Evolutionary conservation across 2,329 filamentous ascomycete species (phyloP), one percentile per base, ranked within the genome.

Genomic region (Aspergillus phoenicis): DNA sequence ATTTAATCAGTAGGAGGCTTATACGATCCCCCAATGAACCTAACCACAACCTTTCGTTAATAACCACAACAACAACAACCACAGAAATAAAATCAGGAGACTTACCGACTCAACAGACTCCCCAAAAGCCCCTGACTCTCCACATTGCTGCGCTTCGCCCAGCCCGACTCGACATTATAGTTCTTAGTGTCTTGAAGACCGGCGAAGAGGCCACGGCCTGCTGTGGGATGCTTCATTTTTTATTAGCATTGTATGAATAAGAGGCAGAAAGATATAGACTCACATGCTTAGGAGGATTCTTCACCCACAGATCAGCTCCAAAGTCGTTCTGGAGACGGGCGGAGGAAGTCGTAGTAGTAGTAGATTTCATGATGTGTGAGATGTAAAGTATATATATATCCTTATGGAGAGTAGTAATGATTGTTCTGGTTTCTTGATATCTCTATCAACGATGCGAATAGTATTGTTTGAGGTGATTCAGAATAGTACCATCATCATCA

Each of bases 81-180:
- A 5, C 5, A 39, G 8, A 5, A 8, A 53, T 11, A 58, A 58
- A 11, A 36, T 17, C 15, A n/a, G 33, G 10, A 36, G 2, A 62
- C 71, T 15, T 53, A 74, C 72, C 68, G 66, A 57, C 52, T 67
- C 63, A 62, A 70, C 15, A 68, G 13, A 20, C 59, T 63, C 5
- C 58, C 39, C 20, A 64, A 47, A 28, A 67, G 17, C 17, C 67
- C 66, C 28, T 43, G 62, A 3, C 55, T 43, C 17, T 68, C 59
- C 8, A 53, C 52, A 3, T 67, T 62, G 39, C 64, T 67, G 24
- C 75, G 70, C 22, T 69, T 68, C 5, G 75, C 75, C 73, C 73
- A 77, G 38, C 75, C 75, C 2, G 62, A 57, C 2, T 77, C 74
- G 20, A 77, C 75, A 10, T 76, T 76, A 56, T 77, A 77, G 60